These are phyloP conservation scores for Solanum paucissectum DNA, from an alignment of 257 asterid species.

Conservation along the genomic window DNA sequence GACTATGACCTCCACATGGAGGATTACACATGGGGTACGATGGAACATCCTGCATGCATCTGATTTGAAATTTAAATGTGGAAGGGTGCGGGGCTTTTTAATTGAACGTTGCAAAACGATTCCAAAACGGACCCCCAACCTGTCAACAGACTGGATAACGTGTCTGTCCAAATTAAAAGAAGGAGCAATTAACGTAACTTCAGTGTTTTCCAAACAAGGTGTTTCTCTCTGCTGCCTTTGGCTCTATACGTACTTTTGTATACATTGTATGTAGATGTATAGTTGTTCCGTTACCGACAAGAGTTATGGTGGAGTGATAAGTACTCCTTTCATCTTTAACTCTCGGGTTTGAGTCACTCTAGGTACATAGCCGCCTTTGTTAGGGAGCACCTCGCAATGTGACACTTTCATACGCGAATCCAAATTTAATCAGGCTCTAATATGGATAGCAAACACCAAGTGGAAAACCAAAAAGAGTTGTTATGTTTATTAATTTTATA, in stretches of 20 bases:
- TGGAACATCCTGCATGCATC: background rate
- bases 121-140: conserved; percentile 9
- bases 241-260: background rate
- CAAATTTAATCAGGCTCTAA: too few species aligned
- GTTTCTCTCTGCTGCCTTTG: background rate
- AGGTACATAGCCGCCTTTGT: too few species aligned
- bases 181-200: background rate
- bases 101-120: background rate
- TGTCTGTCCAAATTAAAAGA: background rate
- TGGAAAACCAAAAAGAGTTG: background rate
- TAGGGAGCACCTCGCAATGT: rapidly evolving
- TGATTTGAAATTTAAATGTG: background rate
- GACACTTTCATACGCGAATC: rapidly evolving
- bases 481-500: too few species aligned
- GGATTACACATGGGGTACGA: background rate
- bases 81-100: background rate
- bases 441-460: too few species aligned
- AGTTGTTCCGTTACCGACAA: background rate
- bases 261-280: background rate
- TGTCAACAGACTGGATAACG: conserved; percentile 17
- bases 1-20: background rate
- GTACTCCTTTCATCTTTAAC: rapidly evolving
- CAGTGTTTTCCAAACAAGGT: background rate
- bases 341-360: background rate
- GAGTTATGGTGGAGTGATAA: background rate